Percentiles rank a stretch among this genome's conserved stretches.
phyloP scores from a whole-genome alignment of 208 protist species.

The Leishmania gerbilli region DNA sequence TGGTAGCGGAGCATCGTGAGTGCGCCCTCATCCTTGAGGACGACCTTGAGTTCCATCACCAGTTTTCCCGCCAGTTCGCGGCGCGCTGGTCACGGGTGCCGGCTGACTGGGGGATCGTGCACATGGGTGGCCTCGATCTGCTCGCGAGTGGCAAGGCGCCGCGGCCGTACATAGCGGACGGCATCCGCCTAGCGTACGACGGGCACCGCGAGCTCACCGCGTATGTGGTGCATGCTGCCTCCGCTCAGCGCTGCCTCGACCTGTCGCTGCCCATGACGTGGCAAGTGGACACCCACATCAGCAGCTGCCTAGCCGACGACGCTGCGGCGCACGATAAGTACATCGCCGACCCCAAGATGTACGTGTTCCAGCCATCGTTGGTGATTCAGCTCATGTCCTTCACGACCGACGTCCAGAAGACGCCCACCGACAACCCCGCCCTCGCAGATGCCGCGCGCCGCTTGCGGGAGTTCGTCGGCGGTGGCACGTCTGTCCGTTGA shows the following conservation, averaged over 20 bases:
- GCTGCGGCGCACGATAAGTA: slow-evolving; percentile 70
- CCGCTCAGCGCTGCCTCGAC: slow-evolving; percentile 78
- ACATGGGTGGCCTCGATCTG: slow-evolving; percentile 89
- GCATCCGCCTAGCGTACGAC: slow-evolving; percentile 79
- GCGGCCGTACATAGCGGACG: slow-evolving; percentile 79
- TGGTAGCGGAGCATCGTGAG: slow-evolving; percentile 40
- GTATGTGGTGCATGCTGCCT: slow-evolving; percentile 76
- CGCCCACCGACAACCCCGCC: slow-evolving; percentile 57
- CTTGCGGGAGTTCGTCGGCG: slow-evolving; percentile 89
- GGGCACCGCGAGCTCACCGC: slow-evolving; percentile 91
- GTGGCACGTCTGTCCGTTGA: slow-evolving; percentile 83
- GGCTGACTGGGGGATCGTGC: slow-evolving; percentile 88
- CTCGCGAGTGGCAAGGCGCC: slow-evolving; percentile 79
- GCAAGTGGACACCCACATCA: slow-evolving; percentile 93
- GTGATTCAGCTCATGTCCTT: slow-evolving; percentile 87
- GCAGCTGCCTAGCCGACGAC: slow-evolving; percentile 63
- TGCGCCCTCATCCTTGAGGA: slow-evolving; percentile 88
- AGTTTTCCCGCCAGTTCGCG: slow-evolving; percentile 57
- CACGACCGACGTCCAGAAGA: slow-evolving; percentile 92
- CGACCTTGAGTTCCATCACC: slow-evolving; percentile 88
- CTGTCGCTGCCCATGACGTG: slow-evolving; percentile 88
- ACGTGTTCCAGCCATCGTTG: slow-evolving; percentile 89
- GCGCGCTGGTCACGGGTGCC: slow-evolving; percentile 69
- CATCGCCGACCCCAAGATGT: slow-evolving; percentile 86
- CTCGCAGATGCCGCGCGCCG: slow-evolving; percentile 87